phyloP scores from a whole-genome alignment of 1,139 yeast genomes.

The Saccharomyces uvarum region DNA sequence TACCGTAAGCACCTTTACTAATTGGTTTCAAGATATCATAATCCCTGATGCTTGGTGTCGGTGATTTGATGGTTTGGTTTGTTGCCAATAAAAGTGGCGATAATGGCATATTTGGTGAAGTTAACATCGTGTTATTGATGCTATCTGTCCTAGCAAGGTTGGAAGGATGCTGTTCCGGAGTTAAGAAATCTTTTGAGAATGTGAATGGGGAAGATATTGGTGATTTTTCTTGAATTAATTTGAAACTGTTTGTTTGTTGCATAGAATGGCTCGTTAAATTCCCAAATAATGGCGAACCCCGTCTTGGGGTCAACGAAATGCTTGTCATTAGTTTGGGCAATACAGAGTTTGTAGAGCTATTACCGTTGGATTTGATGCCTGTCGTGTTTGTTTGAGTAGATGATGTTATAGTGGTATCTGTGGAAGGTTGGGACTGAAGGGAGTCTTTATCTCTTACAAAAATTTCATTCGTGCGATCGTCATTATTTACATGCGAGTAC shows the following conservation, averaged over 20 bases:
- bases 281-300: constrained; percentile 27
- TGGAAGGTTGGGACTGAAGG: background rate
- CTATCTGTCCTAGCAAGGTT: background rate
- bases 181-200: constrained; percentile 20
- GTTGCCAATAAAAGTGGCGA: constrained; percentile 75
- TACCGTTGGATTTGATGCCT: background rate
- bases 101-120: constrained; percentile 43
- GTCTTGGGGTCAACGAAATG: constrained; percentile 29
- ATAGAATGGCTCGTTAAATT: constrained; percentile 15
- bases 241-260: constrained; percentile 27
- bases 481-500: constrained; percentile 6
- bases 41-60: constrained; percentile 71
- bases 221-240: constrained; percentile 21
- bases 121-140: constrained; percentile 5
- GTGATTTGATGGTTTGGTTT: constrained; percentile 38
- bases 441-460: background rate
- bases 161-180: constrained; percentile 24
- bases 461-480: background rate
- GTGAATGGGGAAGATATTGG: constrained; percentile 29
- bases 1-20: constrained; percentile 95
- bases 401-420: background rate
- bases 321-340: constrained; percentile 23
- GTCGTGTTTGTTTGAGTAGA: background rate
- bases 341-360: constrained; percentile 4
- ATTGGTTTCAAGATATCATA: constrained; percentile 89